Evolutionary conservation across 306 rosid genomes (phyloP).

Genomic region (Clitoria ternatea): DNA sequence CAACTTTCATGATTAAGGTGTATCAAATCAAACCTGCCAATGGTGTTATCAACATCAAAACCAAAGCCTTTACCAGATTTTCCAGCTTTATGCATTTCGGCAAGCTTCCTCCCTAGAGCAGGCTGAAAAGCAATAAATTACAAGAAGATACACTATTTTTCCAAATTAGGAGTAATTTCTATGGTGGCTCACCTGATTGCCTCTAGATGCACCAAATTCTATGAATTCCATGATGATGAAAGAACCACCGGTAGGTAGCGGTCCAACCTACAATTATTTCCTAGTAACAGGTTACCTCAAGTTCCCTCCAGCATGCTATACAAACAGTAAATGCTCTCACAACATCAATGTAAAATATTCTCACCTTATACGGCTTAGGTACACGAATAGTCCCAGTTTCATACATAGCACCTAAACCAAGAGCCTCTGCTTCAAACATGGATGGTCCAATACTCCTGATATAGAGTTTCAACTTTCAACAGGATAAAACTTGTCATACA

Average conservation of each 20-base stretch:
- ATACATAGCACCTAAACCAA: conserved; percentile 88
- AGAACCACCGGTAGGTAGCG: conserved; percentile 85
- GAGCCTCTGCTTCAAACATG: conserved; percentile 97
- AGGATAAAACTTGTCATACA: neutral
- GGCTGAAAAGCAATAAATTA: conserved; percentile 49
- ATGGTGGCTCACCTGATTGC: conserved; percentile 69
- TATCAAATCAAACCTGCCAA: conserved; percentile 63
- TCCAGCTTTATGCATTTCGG: conserved; percentile 92
- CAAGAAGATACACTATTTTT: conserved; percentile 12
- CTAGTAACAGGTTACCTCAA: conserved; percentile 24
- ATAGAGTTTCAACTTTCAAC: conserved; percentile 38
- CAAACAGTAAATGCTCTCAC: neutral
- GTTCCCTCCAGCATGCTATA: conserved; percentile 3
- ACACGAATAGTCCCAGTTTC: conserved; percentile 70
- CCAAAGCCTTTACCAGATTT: conserved; percentile 81
- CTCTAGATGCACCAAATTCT: conserved; percentile 72
- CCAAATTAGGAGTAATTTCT: neutral
- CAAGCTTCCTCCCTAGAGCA: conserved; percentile 81
- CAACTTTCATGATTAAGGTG: conserved; percentile 1
- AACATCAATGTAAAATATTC: conserved; percentile 12
- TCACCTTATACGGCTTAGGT: conserved; percentile 88
- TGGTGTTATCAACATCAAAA: conserved; percentile 79
- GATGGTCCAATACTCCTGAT: conserved; percentile 88
- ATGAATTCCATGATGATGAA: conserved; percentile 91
- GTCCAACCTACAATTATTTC: conserved; percentile 75